Base-by-base conservation (phyloP, 768 basidiomycete genomes). In the Leccinum subgranulosum region DNA sequence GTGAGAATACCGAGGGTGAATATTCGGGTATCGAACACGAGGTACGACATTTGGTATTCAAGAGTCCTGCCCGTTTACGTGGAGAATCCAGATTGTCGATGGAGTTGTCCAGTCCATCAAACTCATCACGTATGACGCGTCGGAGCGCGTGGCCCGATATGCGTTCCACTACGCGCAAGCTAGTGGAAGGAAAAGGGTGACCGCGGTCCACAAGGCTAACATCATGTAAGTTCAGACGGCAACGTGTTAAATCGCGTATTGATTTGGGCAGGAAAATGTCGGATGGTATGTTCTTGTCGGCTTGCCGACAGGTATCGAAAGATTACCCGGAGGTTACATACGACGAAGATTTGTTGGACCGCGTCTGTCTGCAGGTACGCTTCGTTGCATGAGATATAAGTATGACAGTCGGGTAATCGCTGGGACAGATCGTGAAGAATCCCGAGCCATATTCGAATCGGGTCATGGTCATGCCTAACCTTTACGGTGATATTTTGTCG, bases 11-110 rank as follows among this genome's bases (percentile, higher is more conserved):
- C 9, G 97, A 99, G 76, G 97, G 97, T 73, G 97, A 99, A 74
- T 99, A 99, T 76, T 98, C 95, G 58, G 97, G 97, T 65, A 98
- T 99, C 65, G 97, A 99, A 75, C 97, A 99, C 74, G 95, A 98
- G 85, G 94, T 94, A 58, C 11, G 76, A 7, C 54, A 33, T 54
- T 47, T 55, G 31, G 41, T 48, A 51, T 41, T 34, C 33, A 56
- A 51, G 54, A 41, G 43, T 7, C 29, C 50, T 27, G 43, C n/a
- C 28, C 27, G 25, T 58, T 72, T 62, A 60, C 53, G 60, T 55
- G 49, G 49, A 49, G 11, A 15, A 47, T 54, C n/a, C 58, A 94
- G 92, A 80, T 97, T 56, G 87, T 98, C 62, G 93, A 97, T 60
- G 97, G 97, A 61, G 97, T 99, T 55, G 97, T 99, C 41, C 97